Base-by-base conservation (phyloP, 176 grass and related monocot genomes). In the Otatea glauca region DNA sequence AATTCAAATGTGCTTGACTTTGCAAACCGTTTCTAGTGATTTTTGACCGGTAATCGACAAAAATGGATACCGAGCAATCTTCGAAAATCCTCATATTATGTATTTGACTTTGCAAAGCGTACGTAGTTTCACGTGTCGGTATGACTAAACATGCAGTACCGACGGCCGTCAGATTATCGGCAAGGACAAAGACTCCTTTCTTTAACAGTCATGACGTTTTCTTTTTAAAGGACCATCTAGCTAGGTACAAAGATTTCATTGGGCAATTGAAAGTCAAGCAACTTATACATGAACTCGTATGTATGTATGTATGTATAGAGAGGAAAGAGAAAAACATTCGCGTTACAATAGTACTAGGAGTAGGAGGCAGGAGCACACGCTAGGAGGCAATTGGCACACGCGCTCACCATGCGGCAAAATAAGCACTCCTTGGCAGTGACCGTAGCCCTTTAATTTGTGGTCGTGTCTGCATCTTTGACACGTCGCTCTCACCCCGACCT, bases 221-320 rank as follows among this genome's bases (percentile, higher is more conserved):
- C 20, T 70, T n/a, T n/a, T 14, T 13, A 11, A 45, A 44, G 39
- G 38, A 9, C 21, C 38, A 23, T 70, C 8, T n/a, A 44, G 20
- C 8, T n/a, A 44, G 20, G 20, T 44, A 70, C 20, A 54, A 3
- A 67, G 37, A 58, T 48, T 77, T 47, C 38, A 65, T 44, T 60
- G 74, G 1, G 25, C 64, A 81, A 58, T 42, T 47, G 50, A 6
- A 67, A 56, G 17, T 18, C 63, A 81, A 80, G 54, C 34, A 51
- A 50, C 29, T 64, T 64, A 29, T 80, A 73, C 84, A 80, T 58
- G 59, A 45, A 75, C 21, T 17, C 50, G 14, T 68, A 68, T 44
- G 9, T 53, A 27, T 53, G 20, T 53, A n/a, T n/a, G n/a, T n/a
- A n/a, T n/a, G 25, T 41, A 43, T 0, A 50, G 34, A 60, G 0